These are phyloP conservation scores for Tubosaeta brunneosetosa DNA, from an alignment of 768 basidiomycete species.

Conservation along the genomic window DNA sequence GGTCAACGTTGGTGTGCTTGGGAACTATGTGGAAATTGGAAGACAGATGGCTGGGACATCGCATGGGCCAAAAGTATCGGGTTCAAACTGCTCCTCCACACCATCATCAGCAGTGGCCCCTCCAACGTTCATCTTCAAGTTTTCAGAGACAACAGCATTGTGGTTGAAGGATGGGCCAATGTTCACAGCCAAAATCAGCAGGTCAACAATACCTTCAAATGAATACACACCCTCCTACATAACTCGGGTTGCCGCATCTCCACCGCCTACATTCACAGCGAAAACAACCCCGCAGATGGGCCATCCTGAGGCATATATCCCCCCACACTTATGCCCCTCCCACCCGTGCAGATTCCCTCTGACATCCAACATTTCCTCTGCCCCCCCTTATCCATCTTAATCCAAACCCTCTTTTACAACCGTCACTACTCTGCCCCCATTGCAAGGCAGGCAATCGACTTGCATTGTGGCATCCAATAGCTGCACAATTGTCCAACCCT, in stretches of 20 bases:
- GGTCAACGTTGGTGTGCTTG: background rate
- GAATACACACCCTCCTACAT: constrained; percentile 12
- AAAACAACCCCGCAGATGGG: constrained; percentile 3
- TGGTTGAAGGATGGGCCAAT: constrained; percentile 15
- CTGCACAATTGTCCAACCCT: background rate
- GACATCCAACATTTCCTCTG: background rate
- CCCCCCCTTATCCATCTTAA: background rate
- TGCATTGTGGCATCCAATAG: background rate
- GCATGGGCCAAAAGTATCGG: constrained; percentile 19
- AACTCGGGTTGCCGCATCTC: background rate
- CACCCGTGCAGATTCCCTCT: background rate
- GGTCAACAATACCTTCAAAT: constrained; percentile 18
- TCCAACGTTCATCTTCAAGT: background rate
- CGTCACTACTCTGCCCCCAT: too few relatives aligned
- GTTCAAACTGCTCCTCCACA: background rate
- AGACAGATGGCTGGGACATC: constrained; percentile 7
- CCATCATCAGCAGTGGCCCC: background rate
- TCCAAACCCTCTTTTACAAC: too few relatives aligned
- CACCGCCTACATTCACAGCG: constrained; percentile 10
- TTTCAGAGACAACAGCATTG: constrained; percentile 12
- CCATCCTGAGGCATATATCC: background rate
- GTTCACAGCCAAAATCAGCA: constrained; percentile 1
- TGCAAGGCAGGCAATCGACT: too few relatives aligned
- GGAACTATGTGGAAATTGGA: constrained; percentile 11
- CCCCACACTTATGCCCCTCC: constrained; percentile 1